These are phyloP conservation scores for Acer saccharum DNA, from an alignment of 345 rosid genomes.

Conservation along the genomic window DNA sequence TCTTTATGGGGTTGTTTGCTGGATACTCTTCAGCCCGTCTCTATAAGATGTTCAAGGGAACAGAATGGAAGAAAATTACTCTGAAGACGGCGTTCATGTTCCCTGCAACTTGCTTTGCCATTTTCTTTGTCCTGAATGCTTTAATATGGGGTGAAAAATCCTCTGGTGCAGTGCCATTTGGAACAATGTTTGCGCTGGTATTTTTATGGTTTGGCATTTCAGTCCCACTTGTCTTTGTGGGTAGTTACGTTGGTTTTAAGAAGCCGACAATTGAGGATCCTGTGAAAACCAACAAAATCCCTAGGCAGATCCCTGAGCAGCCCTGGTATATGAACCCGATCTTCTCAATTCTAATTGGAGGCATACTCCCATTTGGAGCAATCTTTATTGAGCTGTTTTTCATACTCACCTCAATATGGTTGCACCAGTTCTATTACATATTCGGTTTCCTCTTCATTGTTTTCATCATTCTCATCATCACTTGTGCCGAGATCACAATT, in stretches of 20 bases:
- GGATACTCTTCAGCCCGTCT: constrained; percentile 82
- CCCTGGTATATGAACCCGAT: constrained; percentile 88
- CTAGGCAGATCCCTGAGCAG: constrained; percentile 80
- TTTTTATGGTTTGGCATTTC: constrained; percentile 92
- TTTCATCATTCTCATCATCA: constrained; percentile 71
- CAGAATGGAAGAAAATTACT: constrained; percentile 84
- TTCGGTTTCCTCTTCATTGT: constrained; percentile 91
- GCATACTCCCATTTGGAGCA: constrained; percentile 93
- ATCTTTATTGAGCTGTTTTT: constrained; percentile 95
- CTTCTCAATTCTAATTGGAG: constrained; percentile 86
- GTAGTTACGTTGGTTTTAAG: constrained; percentile 71
- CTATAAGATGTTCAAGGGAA: constrained; percentile 78
- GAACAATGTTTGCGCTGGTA: constrained; percentile 90
- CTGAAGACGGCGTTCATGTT: constrained; percentile 76
- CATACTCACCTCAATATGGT: constrained; percentile 90
- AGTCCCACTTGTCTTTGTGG: constrained; percentile 78
- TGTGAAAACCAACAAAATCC: constrained; percentile 86
- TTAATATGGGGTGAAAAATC: constrained; percentile 94
- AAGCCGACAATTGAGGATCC: constrained; percentile 80
- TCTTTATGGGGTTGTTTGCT: constrained; percentile 88
- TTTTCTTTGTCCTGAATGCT: constrained; percentile 81
- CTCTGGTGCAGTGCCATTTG: constrained; percentile 93
- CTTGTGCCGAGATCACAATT: constrained; percentile 87
- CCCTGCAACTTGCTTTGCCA: constrained; percentile 61
- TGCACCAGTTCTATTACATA: constrained; percentile 90